These are phyloP conservation scores for Pichia sp. DNA, from an alignment of 1,139 yeast genomes.

Conservation along the genomic window DNA sequence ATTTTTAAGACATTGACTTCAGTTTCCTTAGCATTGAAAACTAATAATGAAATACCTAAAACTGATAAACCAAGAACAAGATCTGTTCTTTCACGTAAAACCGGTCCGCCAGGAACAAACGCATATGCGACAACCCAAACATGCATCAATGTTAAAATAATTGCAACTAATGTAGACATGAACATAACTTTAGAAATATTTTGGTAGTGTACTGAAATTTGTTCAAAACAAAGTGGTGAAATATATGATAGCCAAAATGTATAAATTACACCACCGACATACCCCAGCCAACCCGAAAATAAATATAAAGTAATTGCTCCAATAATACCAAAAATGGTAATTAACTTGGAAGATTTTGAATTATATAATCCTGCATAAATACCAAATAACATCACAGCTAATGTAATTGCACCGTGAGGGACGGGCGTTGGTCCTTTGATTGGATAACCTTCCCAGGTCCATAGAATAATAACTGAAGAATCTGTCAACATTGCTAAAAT, in stretches of 20 bases:
- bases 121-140: slow-evolving; percentile 99
- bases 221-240: slow-evolving; percentile 52
- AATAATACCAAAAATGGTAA: slow-evolving; percentile 35
- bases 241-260: slow-evolving; percentile 57
- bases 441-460: slow-evolving; percentile 96
- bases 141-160: slow-evolving; percentile 64
- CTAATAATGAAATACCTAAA: slow-evolving; percentile 35
- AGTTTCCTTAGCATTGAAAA: slow-evolving; percentile 16
- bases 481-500: slow-evolving; percentile 74
- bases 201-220: slow-evolving; percentile 16
- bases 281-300: slow-evolving; percentile 76
- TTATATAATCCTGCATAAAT: slow-evolving; percentile 38
- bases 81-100: slow-evolving; percentile 84
- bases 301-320: slow-evolving; percentile 47
- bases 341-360: slow-evolving; percentile 11
- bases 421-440: slow-evolving; percentile 81
- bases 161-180: slow-evolving; percentile 48
- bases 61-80: slow-evolving; percentile 55
- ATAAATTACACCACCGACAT: slow-evolving; percentile 64
- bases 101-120: slow-evolving; percentile 89
- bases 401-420: slow-evolving; percentile 74
- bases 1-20: slow-evolving; percentile 9
- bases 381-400: slow-evolving; percentile 56
- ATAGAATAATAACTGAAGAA: slow-evolving; percentile 73
- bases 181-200: slow-evolving; percentile 29